Evolutionary conservation across 176 grass and related monocot genomes (phyloP).

Genomic region (Calamus simplicifolius): DNA sequence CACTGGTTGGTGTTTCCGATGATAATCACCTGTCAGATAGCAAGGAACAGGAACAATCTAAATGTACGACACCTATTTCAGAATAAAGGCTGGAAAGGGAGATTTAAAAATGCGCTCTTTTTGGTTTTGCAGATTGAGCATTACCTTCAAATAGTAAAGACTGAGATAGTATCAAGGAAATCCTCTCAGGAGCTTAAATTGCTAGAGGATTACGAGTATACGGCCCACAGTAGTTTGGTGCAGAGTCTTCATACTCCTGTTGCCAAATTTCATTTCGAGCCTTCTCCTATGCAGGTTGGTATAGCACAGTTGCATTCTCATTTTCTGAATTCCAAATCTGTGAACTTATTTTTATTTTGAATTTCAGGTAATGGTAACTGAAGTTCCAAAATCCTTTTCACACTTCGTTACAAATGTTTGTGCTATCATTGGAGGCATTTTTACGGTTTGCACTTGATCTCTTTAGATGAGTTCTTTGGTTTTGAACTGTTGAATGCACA

Average conservation of each 20-base stretch:
- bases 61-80: too few species aligned
- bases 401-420: constrained; percentile 99
- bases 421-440: constrained; percentile 94
- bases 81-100: too few species aligned
- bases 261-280: constrained; percentile 93
- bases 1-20: too few species aligned
- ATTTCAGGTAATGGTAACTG: constrained; percentile 84
- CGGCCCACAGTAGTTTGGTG: constrained; percentile 89
- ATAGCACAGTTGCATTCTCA: background rate
- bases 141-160: constrained; percentile 95
- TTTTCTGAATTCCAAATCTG: too few species aligned
- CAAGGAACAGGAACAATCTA: too few species aligned
- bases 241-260: constrained; percentile 82
- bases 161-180: constrained; percentile 54
- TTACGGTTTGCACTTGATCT: constrained; percentile 55
- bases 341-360: constrained; percentile 1
- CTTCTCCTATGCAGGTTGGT: constrained; percentile 91
- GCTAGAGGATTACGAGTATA: constrained; percentile 98
- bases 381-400: constrained; percentile 84
- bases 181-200: constrained; percentile 56
- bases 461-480: background rate
- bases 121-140: constrained; percentile 81
- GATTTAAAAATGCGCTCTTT: background rate
- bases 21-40: too few species aligned
- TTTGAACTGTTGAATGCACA: background rate